Conservation (phyloP, 768 basidiomycete genomes). For the Russula sp. region DNA sequence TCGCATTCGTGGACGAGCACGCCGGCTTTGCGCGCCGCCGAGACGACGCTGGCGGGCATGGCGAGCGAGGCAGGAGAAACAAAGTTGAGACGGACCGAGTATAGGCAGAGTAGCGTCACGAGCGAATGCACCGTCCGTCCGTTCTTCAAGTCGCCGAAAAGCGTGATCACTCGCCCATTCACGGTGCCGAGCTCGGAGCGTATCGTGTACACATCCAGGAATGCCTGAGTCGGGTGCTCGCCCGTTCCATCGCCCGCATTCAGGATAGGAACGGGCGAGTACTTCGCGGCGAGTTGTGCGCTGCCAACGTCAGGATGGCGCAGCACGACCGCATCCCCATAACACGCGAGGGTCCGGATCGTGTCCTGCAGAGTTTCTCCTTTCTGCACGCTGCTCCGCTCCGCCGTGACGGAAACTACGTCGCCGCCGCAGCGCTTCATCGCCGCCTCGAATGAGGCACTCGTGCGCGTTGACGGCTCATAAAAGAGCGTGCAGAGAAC, state of each 20-base stretch:
- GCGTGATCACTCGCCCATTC: slow-evolving; percentile 88
- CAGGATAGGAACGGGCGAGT: slow-evolving; percentile 89
- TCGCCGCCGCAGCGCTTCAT: slow-evolving; percentile 98
- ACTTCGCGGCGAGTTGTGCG: slow-evolving; percentile 93
- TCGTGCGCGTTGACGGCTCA: slow-evolving; percentile 94
- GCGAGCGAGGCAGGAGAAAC: slow-evolving; percentile 80
- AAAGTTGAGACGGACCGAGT: slow-evolving; percentile 92
- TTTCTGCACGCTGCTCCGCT: slow-evolving; percentile 83
- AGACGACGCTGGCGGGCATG: slow-evolving; percentile 84
- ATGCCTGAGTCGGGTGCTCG: slow-evolving; percentile 94
- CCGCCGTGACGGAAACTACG: slow-evolving; percentile 77
- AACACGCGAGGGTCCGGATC: slow-evolving; percentile 88
- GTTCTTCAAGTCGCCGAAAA: slow-evolving; percentile 95
- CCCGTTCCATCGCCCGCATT: slow-evolving; percentile 97
- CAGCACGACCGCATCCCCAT: slow-evolving; percentile 90
- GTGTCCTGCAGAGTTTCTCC: slow-evolving; percentile 93
- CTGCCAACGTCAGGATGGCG: slow-evolving; percentile 93
- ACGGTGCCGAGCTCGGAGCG: slow-evolving; percentile 97
- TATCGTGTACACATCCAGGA: slow-evolving; percentile 88
- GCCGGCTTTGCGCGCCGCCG: slow-evolving; percentile 77
- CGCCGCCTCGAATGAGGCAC: slow-evolving; percentile 93
- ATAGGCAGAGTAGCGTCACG: slow-evolving; percentile 84
- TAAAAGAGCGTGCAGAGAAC: slow-evolving; percentile 92
- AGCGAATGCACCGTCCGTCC: slow-evolving; percentile 96
- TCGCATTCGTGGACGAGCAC: slow-evolving; percentile 73